Evolutionary conservation across 1,139 yeast species (phyloP).

Genomic region (Yamadazyma spencermartinsiae): DNA sequence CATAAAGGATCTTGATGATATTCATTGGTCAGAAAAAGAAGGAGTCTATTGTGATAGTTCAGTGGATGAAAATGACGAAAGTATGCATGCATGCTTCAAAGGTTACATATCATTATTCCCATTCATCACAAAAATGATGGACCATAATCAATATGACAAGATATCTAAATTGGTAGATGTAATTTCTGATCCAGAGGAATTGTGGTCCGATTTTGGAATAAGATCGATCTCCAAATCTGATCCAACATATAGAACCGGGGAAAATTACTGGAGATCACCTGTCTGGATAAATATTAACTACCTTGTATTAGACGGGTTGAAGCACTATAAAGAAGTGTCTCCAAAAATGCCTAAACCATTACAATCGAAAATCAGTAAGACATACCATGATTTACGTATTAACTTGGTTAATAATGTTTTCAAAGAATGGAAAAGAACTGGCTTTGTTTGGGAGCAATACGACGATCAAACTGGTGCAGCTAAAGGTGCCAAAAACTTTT

Average conservation of each 20-base stretch:
- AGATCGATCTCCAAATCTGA: constrained; percentile 77
- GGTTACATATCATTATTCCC: constrained; percentile 92
- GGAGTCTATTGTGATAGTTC: constrained; percentile 83
- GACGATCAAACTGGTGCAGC: constrained; percentile 74
- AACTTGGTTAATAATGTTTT: constrained; percentile 71
- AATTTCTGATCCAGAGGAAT: constrained; percentile 65
- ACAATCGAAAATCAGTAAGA: constrained; percentile 30
- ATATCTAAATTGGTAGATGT: constrained; percentile 53
- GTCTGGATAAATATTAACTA: constrained; percentile 93
- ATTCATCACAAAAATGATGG: constrained; percentile 70
- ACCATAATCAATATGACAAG: constrained; percentile 48
- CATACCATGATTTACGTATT: constrained; percentile 59
- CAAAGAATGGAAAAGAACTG: constrained; percentile 69
- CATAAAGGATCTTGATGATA: constrained; percentile 58
- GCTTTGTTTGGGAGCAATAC: constrained; percentile 91
- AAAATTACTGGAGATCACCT: constrained; percentile 96
- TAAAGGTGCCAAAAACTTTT: constrained; percentile 82
- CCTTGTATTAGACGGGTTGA: constrained; percentile 69
- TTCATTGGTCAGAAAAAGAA: constrained; percentile 78
- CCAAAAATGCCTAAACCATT: constrained; percentile 27
- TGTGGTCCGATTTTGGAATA: constrained; percentile 81
- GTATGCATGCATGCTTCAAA: constrained; percentile 71
- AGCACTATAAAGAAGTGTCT: constrained; percentile 44
- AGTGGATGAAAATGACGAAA: constrained; percentile 69
- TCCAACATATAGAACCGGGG: constrained; percentile 68